Conservation (phyloP, 805 yeast species). For the Aciculoconidium aculeatum region DNA sequence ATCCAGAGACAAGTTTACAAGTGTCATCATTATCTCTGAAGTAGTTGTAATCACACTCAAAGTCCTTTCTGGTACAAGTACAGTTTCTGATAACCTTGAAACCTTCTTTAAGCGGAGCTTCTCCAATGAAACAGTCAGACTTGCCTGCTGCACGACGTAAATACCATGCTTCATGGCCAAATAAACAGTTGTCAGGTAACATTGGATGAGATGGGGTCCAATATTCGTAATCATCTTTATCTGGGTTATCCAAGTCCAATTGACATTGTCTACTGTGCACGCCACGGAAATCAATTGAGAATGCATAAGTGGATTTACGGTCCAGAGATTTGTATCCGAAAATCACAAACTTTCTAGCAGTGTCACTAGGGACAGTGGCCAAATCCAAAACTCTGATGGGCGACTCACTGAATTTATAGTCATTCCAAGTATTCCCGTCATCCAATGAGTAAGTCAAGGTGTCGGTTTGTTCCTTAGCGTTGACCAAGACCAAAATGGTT, state of each 20-base stretch:
- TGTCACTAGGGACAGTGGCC: slow-evolving; percentile 88
- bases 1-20: slow-evolving; percentile 77
- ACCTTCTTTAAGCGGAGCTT: slow-evolving; percentile 52
- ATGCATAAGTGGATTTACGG: slow-evolving; percentile 37
- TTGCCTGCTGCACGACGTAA: slow-evolving; percentile 40
- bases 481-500: slow-evolving; percentile 69
- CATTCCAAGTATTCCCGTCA: slow-evolving; percentile 74
- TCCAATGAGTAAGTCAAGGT: slow-evolving; percentile 62
- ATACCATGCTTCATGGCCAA: slow-evolving; percentile 38
- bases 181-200: slow-evolving; percentile 32
- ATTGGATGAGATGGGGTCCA: slow-evolving; percentile 38
- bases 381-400: slow-evolving; percentile 60
- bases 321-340: slow-evolving; percentile 41
- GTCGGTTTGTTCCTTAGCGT: slow-evolving; percentile 53
- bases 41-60: slow-evolving; percentile 90
- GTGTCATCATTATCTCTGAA: slow-evolving; percentile 69
- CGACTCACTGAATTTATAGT: slow-evolving; percentile 54
- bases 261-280: slow-evolving; percentile 35
- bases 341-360: slow-evolving; percentile 71
- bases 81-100: slow-evolving; percentile 60
- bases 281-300: slow-evolving; percentile 32
- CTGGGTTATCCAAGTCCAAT: slow-evolving; percentile 37
- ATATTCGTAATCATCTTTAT: slow-evolving; percentile 35
- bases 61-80: slow-evolving; percentile 79
- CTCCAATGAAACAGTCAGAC: slow-evolving; percentile 65